A percentile compares a stretch with the other conserved stretches of the same genome.
Conservation (phyloP, 352 stramenopile genomes). For the Pythium apleroticum region DNA sequence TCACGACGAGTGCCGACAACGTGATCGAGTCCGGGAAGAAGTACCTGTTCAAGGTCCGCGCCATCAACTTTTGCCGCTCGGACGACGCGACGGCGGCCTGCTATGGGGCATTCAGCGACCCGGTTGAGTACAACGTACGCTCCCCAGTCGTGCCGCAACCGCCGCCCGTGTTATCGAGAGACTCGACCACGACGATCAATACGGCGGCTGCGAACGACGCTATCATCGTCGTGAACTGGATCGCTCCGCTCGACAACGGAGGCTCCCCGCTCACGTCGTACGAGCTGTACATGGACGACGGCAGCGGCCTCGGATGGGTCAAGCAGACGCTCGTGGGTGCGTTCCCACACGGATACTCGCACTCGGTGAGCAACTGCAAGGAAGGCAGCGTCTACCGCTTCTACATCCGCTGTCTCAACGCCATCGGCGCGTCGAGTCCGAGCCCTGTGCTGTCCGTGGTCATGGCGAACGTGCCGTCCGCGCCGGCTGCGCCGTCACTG, state of each 20-base stretch:
- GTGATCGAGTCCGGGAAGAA: conserved; percentile 89
- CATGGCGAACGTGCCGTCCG: conserved; percentile 73
- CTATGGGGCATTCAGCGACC: conserved; percentile 87
- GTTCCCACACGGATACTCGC: conserved; percentile 55
- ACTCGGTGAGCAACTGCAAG: conserved; percentile 43
- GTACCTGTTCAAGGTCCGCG: conserved; percentile 94
- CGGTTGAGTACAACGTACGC: conserved; percentile 90
- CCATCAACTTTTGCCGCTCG: conserved; percentile 93
- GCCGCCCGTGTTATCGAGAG: conserved; percentile 58
- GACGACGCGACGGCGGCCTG: conserved; percentile 74
- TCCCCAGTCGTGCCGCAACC: conserved; percentile 79
- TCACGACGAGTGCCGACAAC: conserved; percentile 80
- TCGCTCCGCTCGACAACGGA: conserved; percentile 90
- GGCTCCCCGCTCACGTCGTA: conserved; percentile 91
- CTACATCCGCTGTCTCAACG: conserved; percentile 89
- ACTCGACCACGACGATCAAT: conserved; percentile 75
- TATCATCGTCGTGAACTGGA: conserved; percentile 79
- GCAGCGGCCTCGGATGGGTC: conserved; percentile 41
- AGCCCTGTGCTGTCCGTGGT: conserved; percentile 89
- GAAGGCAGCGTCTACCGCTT: conserved; percentile 93
- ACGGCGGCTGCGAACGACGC: conserved; percentile 45
- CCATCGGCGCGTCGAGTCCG: conserved; percentile 70
- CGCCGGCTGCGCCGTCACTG: conserved; percentile 47
- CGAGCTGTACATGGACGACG: conserved; percentile 90
- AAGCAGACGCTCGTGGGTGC: conserved; percentile 41